Evolutionary conservation across 768 basidiomycete genomes (phyloP).

Genomic region (Naganishia vishniacii): DNA sequence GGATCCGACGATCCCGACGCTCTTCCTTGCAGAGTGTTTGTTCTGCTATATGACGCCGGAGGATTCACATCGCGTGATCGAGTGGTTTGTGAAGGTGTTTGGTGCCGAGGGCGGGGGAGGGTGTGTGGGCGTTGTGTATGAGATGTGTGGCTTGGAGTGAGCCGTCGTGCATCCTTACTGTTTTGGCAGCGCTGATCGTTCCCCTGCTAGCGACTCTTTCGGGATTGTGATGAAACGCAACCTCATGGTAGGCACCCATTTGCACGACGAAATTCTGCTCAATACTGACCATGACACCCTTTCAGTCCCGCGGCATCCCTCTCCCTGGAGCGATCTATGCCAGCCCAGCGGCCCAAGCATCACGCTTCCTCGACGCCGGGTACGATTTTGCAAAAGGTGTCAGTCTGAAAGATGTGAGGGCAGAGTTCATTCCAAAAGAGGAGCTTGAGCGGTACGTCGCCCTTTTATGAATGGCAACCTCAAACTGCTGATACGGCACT

Average conservation of each 20-base stretch:
- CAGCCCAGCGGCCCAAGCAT: slow-evolving; percentile 56
- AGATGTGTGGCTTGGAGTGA: slow-evolving; percentile 77
- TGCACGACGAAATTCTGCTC: not conserved
- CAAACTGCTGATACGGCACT: too few species aligned
- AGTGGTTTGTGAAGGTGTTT: slow-evolving; percentile 67
- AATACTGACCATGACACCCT: not conserved
- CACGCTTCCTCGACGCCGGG: slow-evolving; percentile 58
- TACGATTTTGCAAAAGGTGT: slow-evolving; percentile 59
- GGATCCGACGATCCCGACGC: slow-evolving; percentile 64
- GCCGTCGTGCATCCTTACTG: slow-evolving; percentile 16
- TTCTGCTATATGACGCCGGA: slow-evolving; percentile 74
- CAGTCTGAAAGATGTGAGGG: slow-evolving; percentile 66
- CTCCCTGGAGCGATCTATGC: slow-evolving; percentile 71
- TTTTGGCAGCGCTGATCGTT: not conserved
- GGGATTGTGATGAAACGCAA: slow-evolving; percentile 90
- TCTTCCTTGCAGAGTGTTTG: slow-evolving; percentile 88
- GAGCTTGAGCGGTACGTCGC: slow-evolving; percentile 49
- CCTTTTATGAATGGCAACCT: slow-evolving; percentile 49
- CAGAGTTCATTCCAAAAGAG: slow-evolving; percentile 39
- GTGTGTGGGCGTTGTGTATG: slow-evolving; percentile 63
- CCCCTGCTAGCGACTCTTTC: slow-evolving; percentile 66
- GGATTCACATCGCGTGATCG: slow-evolving; percentile 58
- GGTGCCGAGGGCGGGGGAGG: slow-evolving; percentile 41
- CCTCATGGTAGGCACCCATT: slow-evolving; percentile 57
- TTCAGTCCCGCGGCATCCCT: slow-evolving; percentile 60